Evolutionary conservation across 176 grass and related monocot genomes (phyloP).

Genomic region (Phoenix roebelenii): DNA sequence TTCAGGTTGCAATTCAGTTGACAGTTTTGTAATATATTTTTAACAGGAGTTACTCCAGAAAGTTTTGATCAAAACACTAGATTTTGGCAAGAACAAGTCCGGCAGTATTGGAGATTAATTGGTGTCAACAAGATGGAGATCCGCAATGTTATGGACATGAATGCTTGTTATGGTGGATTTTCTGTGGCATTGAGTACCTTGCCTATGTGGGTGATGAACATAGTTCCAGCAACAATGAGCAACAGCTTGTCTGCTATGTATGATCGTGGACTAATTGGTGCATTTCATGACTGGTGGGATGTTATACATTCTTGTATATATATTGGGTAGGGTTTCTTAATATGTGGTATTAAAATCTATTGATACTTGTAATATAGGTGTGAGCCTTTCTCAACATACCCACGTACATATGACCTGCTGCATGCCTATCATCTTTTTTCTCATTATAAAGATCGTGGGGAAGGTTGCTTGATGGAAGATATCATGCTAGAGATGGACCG

Average conservation of each 20-base stretch:
- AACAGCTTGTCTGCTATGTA: conserved; percentile 74
- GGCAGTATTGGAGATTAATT: conserved; percentile 73
- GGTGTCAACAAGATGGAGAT: conserved; percentile 46
- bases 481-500: conserved; percentile 95
- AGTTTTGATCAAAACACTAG: conserved; percentile 49
- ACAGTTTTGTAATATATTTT: conserved; percentile 25
- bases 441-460: conserved; percentile 43
- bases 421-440: conserved; percentile 81
- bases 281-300: conserved; percentile 92
- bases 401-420: conserved; percentile 81
- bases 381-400: conserved; percentile 94
- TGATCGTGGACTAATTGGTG: conserved; percentile 70
- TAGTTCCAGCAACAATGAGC: conserved; percentile 58
- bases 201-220: conserved; percentile 88
- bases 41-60: conserved; percentile 61
- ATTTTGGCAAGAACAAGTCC: conserved; percentile 74
- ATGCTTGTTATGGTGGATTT: conserved; percentile 86
- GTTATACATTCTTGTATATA: conserved; percentile 4
- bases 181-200: conserved; percentile 57
- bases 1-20: too few species aligned
- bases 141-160: conserved; percentile 95
- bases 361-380: conserved; percentile 49
- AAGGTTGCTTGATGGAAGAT: conserved; percentile 75
- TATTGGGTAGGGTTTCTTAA: not conserved
- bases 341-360: conserved; percentile 18